A percentile compares a stretch with the other conserved stretches of the same genome.
phyloP scores from a whole-genome alignment of 306 rosid genomes.

The Cucumis hystrix region DNA sequence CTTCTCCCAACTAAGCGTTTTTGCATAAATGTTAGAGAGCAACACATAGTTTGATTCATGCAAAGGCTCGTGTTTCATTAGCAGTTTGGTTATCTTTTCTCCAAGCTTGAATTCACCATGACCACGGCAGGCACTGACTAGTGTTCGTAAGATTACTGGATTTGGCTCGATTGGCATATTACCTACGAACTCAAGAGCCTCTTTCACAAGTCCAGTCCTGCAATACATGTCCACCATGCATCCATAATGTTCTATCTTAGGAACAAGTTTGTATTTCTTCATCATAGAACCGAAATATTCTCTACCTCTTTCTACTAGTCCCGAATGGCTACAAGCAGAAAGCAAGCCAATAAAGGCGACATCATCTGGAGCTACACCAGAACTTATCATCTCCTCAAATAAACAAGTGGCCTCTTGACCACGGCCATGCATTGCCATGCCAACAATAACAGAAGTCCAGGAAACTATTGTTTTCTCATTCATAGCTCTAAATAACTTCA shows the following conservation, averaged over 20 bases:
- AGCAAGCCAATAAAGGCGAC: slow-evolving; percentile 75
- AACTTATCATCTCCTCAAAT: slow-evolving; percentile 60
- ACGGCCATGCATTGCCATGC: slow-evolving; percentile 82
- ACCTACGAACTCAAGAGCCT: slow-evolving; percentile 51
- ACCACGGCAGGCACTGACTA: slow-evolving; percentile 58
- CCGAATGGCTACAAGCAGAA: slow-evolving; percentile 82
- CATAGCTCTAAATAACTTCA: slow-evolving; percentile 47
- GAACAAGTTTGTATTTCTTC: slow-evolving; percentile 31
- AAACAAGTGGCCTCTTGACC: slow-evolving; percentile 54
- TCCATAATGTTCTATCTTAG: slow-evolving; percentile 81
- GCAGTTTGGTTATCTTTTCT: slow-evolving; percentile 45
- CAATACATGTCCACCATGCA: slow-evolving; percentile 83
- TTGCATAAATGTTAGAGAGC: slow-evolving; percentile 79
- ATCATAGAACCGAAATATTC: slow-evolving; percentile 47
- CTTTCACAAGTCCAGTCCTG: slow-evolving; percentile 73
- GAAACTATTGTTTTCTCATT: slow-evolving; percentile 50
- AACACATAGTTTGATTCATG: slow-evolving; percentile 65
- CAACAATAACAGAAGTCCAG: slow-evolving; percentile 83
- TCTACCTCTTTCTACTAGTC: slow-evolving; percentile 56
- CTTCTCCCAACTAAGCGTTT: slow-evolving; percentile 66
- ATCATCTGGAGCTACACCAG: slow-evolving; percentile 55
- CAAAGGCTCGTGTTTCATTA: slow-evolving; percentile 49
- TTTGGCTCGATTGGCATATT: slow-evolving; percentile 66
- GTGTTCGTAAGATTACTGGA: slow-evolving; percentile 55
- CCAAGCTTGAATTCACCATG: slow-evolving; percentile 65